Evolutionary conservation across 2,329 filamentous ascomycete species (phyloP), one percentile per base, ranked within the genome.

Genomic region (Chalaropsis ovoidea): DNA sequence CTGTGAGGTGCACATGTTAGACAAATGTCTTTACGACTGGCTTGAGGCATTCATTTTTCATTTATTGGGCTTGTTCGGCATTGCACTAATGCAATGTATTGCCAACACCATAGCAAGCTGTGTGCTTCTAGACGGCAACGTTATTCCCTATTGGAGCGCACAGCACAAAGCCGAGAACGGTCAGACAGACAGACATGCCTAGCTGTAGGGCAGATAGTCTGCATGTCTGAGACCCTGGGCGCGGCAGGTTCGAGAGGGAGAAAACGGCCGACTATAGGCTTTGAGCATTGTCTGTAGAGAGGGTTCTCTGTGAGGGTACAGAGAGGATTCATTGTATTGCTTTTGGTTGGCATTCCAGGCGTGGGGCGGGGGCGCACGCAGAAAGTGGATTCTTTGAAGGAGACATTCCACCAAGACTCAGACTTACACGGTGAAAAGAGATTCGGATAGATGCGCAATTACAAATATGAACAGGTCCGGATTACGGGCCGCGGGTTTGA

Each of bases 11-110:
- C 13, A 52, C 19, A 64, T 64, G 54, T 61, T 61, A 61, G 65
- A 61, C 39, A 17, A 58, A 49, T 66, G 22, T 42, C 35, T 47
- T 54, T 49, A 24, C 6, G 31, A 35, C 11, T 42, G 13, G 11
- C 54, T 43, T 45, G 5, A n/a, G 24, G 24, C 27, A 61, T 35
- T 19, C 45, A 27, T 43, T n/a, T n/a, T 35, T 19, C 45, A 27
- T 43, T n/a, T n/a, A 43, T 42, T 65, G 24, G 15, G 22, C 17
- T 45, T 58, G 54, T 27, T 60, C 31, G 22, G 63, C 56, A 61
- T 54, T 65, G 64, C 27, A 17, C 43, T 42, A 60, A 42, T 35
- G 52, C 64, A 65, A 65, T 62, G 61, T 65, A 65, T 65, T 65
- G 49, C 45, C 24, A 43, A 11, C 47, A 47, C 43, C 43, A 62